Percentiles rank a stretch among this genome's conserved stretches.
These are phyloP conservation scores for Psidium friedrichsthalianum DNA, from an alignment of 345 rosid species.

Conservation along the genomic window DNA sequence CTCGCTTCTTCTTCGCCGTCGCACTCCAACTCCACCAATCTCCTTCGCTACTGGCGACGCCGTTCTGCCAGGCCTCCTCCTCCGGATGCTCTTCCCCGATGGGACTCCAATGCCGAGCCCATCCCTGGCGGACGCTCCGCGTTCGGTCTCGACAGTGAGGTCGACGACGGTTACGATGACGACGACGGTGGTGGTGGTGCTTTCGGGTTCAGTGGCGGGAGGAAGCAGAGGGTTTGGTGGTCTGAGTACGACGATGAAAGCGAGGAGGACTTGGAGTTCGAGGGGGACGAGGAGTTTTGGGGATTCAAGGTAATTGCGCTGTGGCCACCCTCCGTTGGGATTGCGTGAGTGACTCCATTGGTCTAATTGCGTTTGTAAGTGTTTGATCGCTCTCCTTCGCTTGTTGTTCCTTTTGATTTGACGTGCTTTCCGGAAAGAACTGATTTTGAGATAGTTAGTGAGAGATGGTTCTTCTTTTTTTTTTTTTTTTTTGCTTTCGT, in stretches of 20 bases:
- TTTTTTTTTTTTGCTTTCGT: too few relatives aligned
- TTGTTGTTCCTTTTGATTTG: neutral
- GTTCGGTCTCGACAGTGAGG: conserved; percentile 15
- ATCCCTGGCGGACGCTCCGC: conserved; percentile 16
- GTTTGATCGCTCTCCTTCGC: neutral
- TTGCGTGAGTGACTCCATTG: neutral
- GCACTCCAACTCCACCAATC: neutral
- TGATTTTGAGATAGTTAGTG: neutral
- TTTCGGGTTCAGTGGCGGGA: conserved; percentile 12
- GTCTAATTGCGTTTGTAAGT: neutral
- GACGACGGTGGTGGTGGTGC: conserved; percentile 9
- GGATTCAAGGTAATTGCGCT: conserved; percentile 42
- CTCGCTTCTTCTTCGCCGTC: neutral
- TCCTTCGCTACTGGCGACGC: neutral
- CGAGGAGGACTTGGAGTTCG: conserved; percentile 20
- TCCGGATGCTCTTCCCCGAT: neutral
- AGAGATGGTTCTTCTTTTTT: neutral
- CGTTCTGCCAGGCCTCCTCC: neutral
- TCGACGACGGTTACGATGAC: conserved; percentile 7
- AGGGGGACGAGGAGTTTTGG: conserved; percentile 38
- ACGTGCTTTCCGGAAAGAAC: neutral
- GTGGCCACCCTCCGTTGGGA: neutral
- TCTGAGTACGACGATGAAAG: conserved; percentile 27
- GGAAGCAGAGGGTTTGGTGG: conserved; percentile 40
- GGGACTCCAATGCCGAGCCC: conserved; percentile 12